Percentiles rank a stretch among this genome's conserved stretches.
Conservation (phyloP, 306 rosid species). For the Gastrolobium bilobum region DNA sequence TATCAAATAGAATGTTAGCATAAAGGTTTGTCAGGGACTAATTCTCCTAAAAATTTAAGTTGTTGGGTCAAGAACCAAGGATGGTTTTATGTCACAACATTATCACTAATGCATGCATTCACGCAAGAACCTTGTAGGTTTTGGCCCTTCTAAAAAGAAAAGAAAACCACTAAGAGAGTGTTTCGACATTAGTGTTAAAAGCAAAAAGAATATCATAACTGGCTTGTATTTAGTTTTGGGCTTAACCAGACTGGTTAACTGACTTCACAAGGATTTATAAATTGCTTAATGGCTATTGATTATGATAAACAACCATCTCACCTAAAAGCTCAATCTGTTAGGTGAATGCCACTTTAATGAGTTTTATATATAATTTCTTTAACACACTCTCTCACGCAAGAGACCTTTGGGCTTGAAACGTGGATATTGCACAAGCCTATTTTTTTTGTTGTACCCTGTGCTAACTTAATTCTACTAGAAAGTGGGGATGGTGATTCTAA, state of each 20-base stretch:
- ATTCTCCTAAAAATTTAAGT: neutral
- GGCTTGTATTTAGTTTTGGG: slow-evolving; percentile 5
- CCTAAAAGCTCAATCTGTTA: too few species aligned
- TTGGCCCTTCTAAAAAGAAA: neutral
- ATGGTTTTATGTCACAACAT: neutral
- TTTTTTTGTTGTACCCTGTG: too few species aligned
- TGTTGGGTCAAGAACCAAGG: neutral
- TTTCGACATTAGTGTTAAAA: neutral
- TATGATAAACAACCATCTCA: too few species aligned
- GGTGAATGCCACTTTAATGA: too few species aligned
- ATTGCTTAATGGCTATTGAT: neutral
- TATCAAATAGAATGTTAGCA: neutral
- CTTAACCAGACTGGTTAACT: neutral
- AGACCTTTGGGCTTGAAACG: too few species aligned
- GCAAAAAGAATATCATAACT: neutral
- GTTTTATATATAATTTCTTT: too few species aligned
- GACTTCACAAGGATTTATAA: slow-evolving; percentile 4
- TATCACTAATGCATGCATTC: neutral
- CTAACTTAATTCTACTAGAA: too few species aligned
- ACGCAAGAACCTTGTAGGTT: neutral
- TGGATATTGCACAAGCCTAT: too few species aligned
- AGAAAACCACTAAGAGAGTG: neutral
- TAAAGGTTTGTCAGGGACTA: neutral
- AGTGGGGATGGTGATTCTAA: too few species aligned
- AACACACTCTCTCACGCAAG: too few species aligned